A percentile compares a stretch with the other conserved stretches of the same genome.
Evolutionary conservation across 2,329 filamentous ascomycete genomes (phyloP).

Genomic region (Tolypocladium ophioglossoides): DNA sequence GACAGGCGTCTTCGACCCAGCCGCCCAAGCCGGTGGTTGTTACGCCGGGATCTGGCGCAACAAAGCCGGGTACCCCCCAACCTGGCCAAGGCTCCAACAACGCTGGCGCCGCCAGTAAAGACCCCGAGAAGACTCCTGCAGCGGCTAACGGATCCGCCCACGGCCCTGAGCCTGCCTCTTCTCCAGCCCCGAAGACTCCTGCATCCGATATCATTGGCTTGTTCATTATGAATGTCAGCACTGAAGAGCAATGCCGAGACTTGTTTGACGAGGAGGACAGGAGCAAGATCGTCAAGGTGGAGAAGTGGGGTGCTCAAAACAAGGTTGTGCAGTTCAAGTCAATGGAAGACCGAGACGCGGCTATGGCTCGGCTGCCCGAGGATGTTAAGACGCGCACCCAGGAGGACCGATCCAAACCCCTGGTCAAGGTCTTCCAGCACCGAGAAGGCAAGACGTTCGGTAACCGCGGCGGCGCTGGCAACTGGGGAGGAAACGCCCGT

Average conservation of each 20-base stretch:
- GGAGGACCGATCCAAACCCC: slow-evolving; percentile 66
- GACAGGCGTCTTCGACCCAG: slow-evolving; percentile 27
- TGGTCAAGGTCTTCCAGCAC: slow-evolving; percentile 74
- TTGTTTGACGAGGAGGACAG: slow-evolving; percentile 78
- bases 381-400: slow-evolving; percentile 65
- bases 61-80: slow-evolving; percentile 36
- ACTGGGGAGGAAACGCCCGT: slow-evolving; percentile 55
- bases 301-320: slow-evolving; percentile 69
- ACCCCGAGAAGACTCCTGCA: slow-evolving; percentile 43
- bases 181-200: slow-evolving; percentile 47
- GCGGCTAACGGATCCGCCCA: slow-evolving; percentile 44
- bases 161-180: slow-evolving; percentile 40
- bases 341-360: slow-evolving; percentile 67
- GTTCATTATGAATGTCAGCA: slow-evolving; percentile 80
- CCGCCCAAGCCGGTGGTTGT: slow-evolving; percentile 31
- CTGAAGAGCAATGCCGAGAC: slow-evolving; percentile 71
- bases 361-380: slow-evolving; percentile 62
- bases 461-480: slow-evolving; percentile 55
- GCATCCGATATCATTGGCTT: slow-evolving; percentile 67
- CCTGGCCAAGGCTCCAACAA: slow-evolving; percentile 32
- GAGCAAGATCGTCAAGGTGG: slow-evolving; percentile 66
- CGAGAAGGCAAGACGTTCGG: slow-evolving; percentile 45
- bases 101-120: slow-evolving; percentile 33
- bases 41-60: slow-evolving; percentile 20
- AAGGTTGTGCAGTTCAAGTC: slow-evolving; percentile 81